Evolutionary conservation across 257 asterid genomes (phyloP), one percentile per base, ranked within the genome.

Genomic region (Scutellaria barbata): DNA sequence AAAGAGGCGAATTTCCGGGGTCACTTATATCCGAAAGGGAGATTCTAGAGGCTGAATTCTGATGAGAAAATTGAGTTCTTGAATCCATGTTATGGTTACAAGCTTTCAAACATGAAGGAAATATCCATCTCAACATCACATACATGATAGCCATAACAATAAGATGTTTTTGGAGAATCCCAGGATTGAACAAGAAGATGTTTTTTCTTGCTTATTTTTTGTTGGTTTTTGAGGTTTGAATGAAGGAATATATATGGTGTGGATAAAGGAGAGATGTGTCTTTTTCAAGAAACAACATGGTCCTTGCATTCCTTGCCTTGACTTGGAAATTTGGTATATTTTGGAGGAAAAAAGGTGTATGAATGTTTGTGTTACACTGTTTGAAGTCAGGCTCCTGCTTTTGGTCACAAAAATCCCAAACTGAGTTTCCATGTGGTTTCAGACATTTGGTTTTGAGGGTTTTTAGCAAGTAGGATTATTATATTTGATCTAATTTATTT

Each of bases 21-120:
- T 86, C 86, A 30, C 92, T 92, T 63, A 91, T 68, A 8, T 91
- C 97, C 0, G 85, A 80, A 13, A 89, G 72, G 4, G 87, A 85
- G 13, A 91, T 48, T 50, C 97, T 85, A 5, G 76, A 81, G 14
- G 65, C 53, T 2, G 84, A 86, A 72, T 20, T 50, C 1, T 47
- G 80, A 6, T 66, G 76, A 0, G 69, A 42, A 16, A 69, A 69
- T 12, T 48, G 80, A 14, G 30, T 41, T 30, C 62, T 81, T 59
- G 76, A 12, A 42, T 76, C 78, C 7, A 43, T 3, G 42, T 22
- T 53, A 6, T 12, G 64, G 63, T 14, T 58, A 45, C 51, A 52
- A 22, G 67, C 41, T 33, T 67, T 79, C 52, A 78, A 66, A 66
- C 84, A 84, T 33, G 75, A 71, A 0, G 81, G 81, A 5, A 71